phyloP scores from a whole-genome alignment of 2,329 filamentous ascomycete genomes.

The Ilyonectria destructans region DNA sequence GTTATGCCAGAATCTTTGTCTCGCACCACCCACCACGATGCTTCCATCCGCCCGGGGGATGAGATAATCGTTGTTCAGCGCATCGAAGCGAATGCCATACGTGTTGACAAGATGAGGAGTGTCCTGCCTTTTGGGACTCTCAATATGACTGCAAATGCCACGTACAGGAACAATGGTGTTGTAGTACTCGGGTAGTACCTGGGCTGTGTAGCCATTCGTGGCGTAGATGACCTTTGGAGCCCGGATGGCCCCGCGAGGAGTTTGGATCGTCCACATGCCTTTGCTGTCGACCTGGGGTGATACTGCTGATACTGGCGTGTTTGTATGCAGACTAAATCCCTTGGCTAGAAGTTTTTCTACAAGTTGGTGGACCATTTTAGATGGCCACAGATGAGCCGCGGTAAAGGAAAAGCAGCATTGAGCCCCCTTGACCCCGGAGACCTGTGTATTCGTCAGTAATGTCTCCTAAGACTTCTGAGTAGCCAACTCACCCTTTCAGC shows the following conservation, averaged over 20 bases:
- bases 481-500: slow-evolving; percentile 28
- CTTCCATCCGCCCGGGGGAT: slow-evolving; percentile 63
- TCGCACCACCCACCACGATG: slow-evolving; percentile 51
- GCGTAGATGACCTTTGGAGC: slow-evolving; percentile 74
- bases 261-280: slow-evolving; percentile 19
- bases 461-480: too few species aligned
- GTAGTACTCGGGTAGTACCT: slow-evolving; percentile 71
- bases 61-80: slow-evolving; percentile 54
- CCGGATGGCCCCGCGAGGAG: slow-evolving; percentile 61
- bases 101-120: slow-evolving; percentile 44
- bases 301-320: slow-evolving; percentile 35
- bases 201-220: slow-evolving; percentile 78
- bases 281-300: slow-evolving; percentile 8
- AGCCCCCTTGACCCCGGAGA: slow-evolving; percentile 34
- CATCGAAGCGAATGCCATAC: slow-evolving; percentile 47
- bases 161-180: slow-evolving; percentile 76
- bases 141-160: slow-evolving; percentile 59
- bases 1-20: slow-evolving; percentile 52
- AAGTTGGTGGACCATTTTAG: slow-evolving; percentile 34
- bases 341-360: slow-evolving; percentile 26
- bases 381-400: slow-evolving; percentile 39
- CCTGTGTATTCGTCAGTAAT: neutral
- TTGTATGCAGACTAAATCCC: slow-evolving; percentile 31
- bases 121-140: slow-evolving; percentile 36
- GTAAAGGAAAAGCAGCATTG: slow-evolving; percentile 40